Base-by-base conservation (phyloP, 768 basidiomycete species). In the Rossbeevera mucosa region DNA sequence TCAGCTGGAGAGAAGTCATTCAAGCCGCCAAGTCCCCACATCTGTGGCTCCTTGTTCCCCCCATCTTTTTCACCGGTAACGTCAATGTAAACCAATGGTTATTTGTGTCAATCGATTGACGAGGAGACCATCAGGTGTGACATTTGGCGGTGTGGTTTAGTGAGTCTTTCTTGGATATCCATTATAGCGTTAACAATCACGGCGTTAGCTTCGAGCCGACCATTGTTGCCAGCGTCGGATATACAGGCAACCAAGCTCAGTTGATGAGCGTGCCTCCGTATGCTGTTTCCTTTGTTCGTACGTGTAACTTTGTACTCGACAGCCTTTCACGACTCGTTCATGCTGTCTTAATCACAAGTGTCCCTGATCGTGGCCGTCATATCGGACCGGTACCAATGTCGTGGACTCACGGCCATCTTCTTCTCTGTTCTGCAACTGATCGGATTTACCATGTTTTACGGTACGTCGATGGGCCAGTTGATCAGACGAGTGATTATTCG, bases 201-300 rank as follows among this genome's bases (percentile, higher is more conserved):
- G 49, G 55, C 68, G 57, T 50, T 33, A 81, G 87, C 61, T 91
- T 91, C 68, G 72, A 81, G 7, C 88, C 88, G 8, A 82, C 83
- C 6, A 87, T 91, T 66, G 80, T 91, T 5, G 72, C 79, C 29
- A 71, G 75, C 7, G 75, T 87, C 2, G 85, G 84, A 26, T 84
- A 78, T 61, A 71, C 74, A 1, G 74, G 77, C 0, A 71, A 74
- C 25, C 64, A 71, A 18, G 79, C 82, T 4, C 83, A 45, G 20
- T 0, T 45, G 4, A 45, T 45, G 44, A 45, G 44, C 14, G 83
- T 85, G 0, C 75, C 75, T 8, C 54, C 47, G 7, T 54, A 44
- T 18, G 52, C 36, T 20, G 33, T 44, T n/a, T n/a, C n/a, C 2
- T 56, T 40, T 40, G 28, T 30, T 33, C 4, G 78, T 75, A 28